Percentiles rank a stretch among this genome's conserved stretches.
Evolutionary conservation across 257 asterid genomes (phyloP).

Genomic region (Solanum stenotomum): DNA sequence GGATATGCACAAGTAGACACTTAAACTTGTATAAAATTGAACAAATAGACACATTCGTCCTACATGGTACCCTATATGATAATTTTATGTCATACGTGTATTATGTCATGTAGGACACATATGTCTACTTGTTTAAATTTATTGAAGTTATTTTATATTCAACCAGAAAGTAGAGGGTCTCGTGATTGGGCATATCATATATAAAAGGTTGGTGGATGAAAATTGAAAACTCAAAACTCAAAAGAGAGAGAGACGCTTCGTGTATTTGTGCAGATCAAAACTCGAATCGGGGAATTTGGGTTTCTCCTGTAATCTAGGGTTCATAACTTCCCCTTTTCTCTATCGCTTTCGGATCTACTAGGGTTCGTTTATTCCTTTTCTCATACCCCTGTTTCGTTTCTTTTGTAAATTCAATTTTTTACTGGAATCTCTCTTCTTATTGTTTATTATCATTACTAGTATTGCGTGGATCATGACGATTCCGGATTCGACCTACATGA

Average conservation of each 20-base stretch:
- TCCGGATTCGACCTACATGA: conserved; percentile 64
- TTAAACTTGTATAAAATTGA: too few species aligned
- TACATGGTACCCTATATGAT: too few species aligned
- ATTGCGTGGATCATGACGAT: conserved; percentile 65
- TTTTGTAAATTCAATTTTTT: conserved; percentile 13
- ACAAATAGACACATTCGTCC: too few species aligned
- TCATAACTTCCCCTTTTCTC: background rate
- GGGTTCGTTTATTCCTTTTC: conserved; percentile 2
- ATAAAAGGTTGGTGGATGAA: background rate
- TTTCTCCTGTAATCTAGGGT: conserved; percentile 35
- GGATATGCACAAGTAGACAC: too few species aligned
- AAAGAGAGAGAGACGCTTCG: background rate
- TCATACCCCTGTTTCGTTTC: background rate
- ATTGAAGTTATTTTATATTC: background rate
- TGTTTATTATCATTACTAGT: background rate
- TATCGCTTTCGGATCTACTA: background rate
- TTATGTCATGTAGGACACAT: too few species aligned
- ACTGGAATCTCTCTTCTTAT: background rate
- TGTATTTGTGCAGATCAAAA: background rate
- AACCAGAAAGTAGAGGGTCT: background rate
- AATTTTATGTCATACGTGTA: too few species aligned
- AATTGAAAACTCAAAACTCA: background rate
- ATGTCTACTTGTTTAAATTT: too few species aligned
- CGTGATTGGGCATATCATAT: background rate
- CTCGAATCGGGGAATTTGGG: background rate